phyloP scores from a whole-genome alignment of 2,329 filamentous ascomycete species.

The Venturia oleaginea region DNA sequence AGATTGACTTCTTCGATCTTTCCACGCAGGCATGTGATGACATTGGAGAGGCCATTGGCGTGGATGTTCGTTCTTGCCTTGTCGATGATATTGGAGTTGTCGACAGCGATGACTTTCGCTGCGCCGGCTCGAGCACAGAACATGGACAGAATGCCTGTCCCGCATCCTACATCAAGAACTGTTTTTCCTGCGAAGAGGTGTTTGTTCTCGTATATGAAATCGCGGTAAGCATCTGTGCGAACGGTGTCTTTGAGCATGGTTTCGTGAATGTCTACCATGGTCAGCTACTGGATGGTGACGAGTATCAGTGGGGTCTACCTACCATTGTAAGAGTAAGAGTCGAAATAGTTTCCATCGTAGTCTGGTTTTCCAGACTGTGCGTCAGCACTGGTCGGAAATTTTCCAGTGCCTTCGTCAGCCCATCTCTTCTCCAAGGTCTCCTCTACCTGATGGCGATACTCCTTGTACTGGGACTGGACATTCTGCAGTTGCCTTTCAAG shows the following conservation, averaged over 20 bases:
- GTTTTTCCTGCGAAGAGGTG: slow-evolving; percentile 76
- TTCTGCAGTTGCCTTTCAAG: slow-evolving; percentile 18
- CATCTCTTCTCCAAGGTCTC: slow-evolving; percentile 14
- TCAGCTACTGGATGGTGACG: neutral
- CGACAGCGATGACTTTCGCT: slow-evolving; percentile 77
- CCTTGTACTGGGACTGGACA: slow-evolving; percentile 7
- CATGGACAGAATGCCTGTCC: slow-evolving; percentile 79
- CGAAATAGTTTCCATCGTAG: slow-evolving; percentile 53
- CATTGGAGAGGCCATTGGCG: slow-evolving; percentile 63
- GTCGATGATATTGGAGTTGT: slow-evolving; percentile 83
- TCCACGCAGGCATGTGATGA: slow-evolving; percentile 72
- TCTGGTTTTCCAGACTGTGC: slow-evolving; percentile 24
- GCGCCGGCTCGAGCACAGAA: slow-evolving; percentile 90
- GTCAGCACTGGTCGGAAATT: neutral
- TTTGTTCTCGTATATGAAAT: slow-evolving; percentile 92
- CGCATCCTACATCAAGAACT: slow-evolving; percentile 82
- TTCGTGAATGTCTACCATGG: slow-evolving; percentile 73
- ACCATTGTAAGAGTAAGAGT: slow-evolving; percentile 61
- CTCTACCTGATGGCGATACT: slow-evolving; percentile 12
- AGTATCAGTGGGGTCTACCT: slow-evolving; percentile 15
- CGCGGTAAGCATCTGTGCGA: slow-evolving; percentile 83
- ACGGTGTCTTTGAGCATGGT: slow-evolving; percentile 89
- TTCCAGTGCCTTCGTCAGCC: neutral
- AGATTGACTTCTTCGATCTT: slow-evolving; percentile 80
- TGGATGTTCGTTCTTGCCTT: slow-evolving; percentile 79